Base-by-base conservation (phyloP, 805 yeast species). In the Starmerella roubikii region DNA sequence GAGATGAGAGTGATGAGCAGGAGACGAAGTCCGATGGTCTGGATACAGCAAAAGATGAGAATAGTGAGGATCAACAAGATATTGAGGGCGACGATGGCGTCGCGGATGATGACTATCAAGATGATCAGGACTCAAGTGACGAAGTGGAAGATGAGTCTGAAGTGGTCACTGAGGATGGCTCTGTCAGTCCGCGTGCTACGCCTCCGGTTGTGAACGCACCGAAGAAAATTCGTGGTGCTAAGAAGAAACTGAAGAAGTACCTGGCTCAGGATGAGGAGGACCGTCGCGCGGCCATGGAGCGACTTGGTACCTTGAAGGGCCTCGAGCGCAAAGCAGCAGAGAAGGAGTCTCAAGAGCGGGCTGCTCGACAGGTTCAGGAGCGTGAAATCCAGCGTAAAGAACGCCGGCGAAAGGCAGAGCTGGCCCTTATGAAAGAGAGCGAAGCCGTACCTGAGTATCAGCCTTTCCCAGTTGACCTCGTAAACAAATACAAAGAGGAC, bases 211-310 rank as follows among this genome's bases (percentile, higher is more conserved):
- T 18, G 3, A 15, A 8, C n/a, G 30, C 34, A 2, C 41, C 44
- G 11, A 37, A 38, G 25, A 22, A 64, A 28, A 75, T 77, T 6
- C 72, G 96, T 51, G 96, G 97, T 34, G 84, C 80, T 59, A 83
- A 78, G 53, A 78, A 80, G 29, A 80, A 84, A 40, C 78, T 78
- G 30, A 67, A 71, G 44, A 88, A 86, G 54, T 88, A 88, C 53
- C 83, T 76, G 3, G 85, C 79, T 43, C 97, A 88, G 59, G 97
- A 88, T 55, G 95, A 83, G 37, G 91, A 81, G 40, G 97, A 88
- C 51, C 70, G 85, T 40, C 52, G 60, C 33, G 51, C 78, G 40
- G 68, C 93, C 47, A 74, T 88, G 80, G 74, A 78, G 42, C 81
- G 79, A 2, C 61, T 88, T 30, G 97, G 97, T 3, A 81, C 94